Base-by-base conservation (phyloP, 305 asterid species). In the Salvia sclarea region DNA sequence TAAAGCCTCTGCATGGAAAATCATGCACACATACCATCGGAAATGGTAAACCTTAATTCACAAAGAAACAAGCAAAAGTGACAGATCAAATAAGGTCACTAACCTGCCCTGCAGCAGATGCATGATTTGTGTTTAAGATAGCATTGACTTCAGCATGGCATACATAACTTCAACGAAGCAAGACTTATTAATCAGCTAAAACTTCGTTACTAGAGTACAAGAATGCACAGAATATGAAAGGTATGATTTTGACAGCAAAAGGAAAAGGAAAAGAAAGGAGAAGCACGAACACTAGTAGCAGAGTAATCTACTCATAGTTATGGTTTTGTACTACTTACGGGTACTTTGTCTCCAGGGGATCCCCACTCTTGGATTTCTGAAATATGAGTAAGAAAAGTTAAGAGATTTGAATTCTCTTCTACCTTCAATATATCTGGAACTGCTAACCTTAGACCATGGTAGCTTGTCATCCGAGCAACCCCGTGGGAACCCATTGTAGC, bases 111-210 rank as follows among this genome's bases (percentile, higher is more conserved):
- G 84, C 92, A 69, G 94, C 98, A 73, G 98, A 89, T 70, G 98
- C 98, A 68, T 89, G 94, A 83, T 91, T 91, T 74, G 86, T 91
- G 80, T 91, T 91, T 72, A 91, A 75, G 83, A 91, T 89, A 65
- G 98, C 98, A 79, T 91, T 91, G 70, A 91, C 95, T 85, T 91
- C 98, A 69, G 98, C 98, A 77, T 91, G 98, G 75, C 98, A 91
- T 69, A 89, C 96, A 53, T 89, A 91, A 49, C 96, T 91, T 78
- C 79, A 80, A 58, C 59, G 68, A 53, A 55, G 31, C 61, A 54
- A 10, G 14, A 60, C 13, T 53, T 30, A 44, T 4, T 38, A 40
- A 18, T 47, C 59, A 17, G 44, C 63, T 50, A 63, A 20, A 58
- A 66, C 18, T 64, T 44, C n/a, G 64, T 48, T 35, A 41, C 25